Evolutionary conservation across 2,329 filamentous ascomycete genomes (phyloP).

Genomic region (Trichoderma breve): DNA sequence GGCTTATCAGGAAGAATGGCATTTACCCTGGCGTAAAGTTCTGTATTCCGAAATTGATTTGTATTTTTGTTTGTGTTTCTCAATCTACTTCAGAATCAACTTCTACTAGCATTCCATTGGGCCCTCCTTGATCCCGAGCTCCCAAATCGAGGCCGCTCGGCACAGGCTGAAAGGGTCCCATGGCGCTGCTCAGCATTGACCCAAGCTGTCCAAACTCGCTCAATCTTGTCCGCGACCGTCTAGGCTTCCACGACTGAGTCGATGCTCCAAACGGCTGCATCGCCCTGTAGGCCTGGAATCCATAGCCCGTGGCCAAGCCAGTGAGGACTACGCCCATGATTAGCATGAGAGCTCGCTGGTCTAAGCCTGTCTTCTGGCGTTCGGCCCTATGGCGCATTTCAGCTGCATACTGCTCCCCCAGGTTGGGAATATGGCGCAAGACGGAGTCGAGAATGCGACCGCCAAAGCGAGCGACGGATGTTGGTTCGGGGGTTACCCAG

Average conservation of each 20-base stretch:
- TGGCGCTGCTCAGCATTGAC: conserved; percentile 40
- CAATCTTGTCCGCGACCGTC: conserved; percentile 34
- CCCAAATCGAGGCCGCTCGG: conserved; percentile 14
- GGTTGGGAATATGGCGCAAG: conserved; percentile 35
- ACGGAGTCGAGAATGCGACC: conserved; percentile 36
- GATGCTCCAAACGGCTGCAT: conserved; percentile 47
- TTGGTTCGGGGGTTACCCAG: conserved; percentile 27
- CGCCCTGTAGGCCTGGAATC: conserved; percentile 40
- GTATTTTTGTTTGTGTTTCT: background rate
- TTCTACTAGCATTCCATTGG: conserved; percentile 33
- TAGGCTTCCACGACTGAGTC: conserved; percentile 43
- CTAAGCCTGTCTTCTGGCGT: conserved; percentile 33
- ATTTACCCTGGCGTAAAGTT: background rate
- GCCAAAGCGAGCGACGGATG: conserved; percentile 28
- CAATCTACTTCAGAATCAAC: conserved; percentile 39
- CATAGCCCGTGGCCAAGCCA: conserved; percentile 41
- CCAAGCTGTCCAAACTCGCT: conserved; percentile 49
- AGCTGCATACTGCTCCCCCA: conserved; percentile 37
- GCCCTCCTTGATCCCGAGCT: conserved; percentile 2
- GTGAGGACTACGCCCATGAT: conserved; percentile 36
- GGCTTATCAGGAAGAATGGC: background rate
- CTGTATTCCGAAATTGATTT: background rate
- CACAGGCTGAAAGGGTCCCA: conserved; percentile 30
- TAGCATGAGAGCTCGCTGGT: conserved; percentile 34
- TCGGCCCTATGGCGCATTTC: conserved; percentile 40